These are phyloP conservation scores for Nitzschia putrida DNA, from an alignment of 108 stramenopile genomes.

Conservation along the genomic window DNA sequence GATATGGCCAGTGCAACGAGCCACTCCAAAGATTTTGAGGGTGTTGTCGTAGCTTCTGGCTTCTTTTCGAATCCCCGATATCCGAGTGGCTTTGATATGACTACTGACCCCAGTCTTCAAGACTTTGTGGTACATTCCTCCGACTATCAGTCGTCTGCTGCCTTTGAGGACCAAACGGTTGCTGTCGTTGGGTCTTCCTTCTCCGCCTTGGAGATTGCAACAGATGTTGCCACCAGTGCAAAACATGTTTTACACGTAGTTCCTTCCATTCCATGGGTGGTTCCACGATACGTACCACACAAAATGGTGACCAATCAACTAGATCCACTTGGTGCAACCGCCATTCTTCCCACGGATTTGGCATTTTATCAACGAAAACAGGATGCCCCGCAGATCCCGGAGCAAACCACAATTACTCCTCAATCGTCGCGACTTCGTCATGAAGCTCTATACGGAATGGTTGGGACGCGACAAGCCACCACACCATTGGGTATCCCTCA, in stretches of 20 bases:
- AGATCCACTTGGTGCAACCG: conserved; percentile 1
- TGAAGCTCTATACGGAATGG: conserved; percentile 35
- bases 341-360: conserved; percentile 58
- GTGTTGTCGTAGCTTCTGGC: conserved; percentile 66
- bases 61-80: conserved; percentile 61
- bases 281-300: conserved; percentile 55
- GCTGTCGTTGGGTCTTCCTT: conserved; percentile 65
- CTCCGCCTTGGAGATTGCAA: conserved; percentile 67
- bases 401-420: conserved; percentile 31
- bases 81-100: conserved; percentile 28
- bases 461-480: conserved; percentile 46
- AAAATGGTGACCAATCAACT: not conserved
- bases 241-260: conserved; percentile 51
- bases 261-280: conserved; percentile 64
- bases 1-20: conserved; percentile 27
- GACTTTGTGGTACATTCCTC: conserved; percentile 50
- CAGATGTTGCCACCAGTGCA: conserved; percentile 52
- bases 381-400: conserved; percentile 42
- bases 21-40: conserved; percentile 52
- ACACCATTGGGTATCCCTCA: conserved; percentile 53
- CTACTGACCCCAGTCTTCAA: conserved; percentile 5
- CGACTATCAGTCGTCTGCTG: conserved; percentile 34
- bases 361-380: conserved; percentile 55
- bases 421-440: conserved; percentile 41
- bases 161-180: conserved; percentile 47